Conservation (phyloP, 192 early-diverging fungal genomes). For the Anaeromyces robustus region DNA sequence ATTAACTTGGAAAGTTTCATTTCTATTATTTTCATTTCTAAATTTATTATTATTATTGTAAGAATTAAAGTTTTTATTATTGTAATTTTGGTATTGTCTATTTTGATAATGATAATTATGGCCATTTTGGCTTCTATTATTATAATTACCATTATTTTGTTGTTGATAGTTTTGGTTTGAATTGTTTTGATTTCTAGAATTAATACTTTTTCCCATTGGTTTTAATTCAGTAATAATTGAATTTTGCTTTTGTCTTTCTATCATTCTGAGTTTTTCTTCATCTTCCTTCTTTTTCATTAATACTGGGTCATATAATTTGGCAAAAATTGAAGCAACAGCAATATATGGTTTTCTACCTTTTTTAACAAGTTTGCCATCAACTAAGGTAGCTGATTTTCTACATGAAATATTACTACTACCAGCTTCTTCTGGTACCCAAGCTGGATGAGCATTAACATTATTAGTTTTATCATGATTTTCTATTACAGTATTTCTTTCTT, state of each 20-base stretch:
- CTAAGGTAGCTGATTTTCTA: background rate
- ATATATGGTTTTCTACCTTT: background rate
- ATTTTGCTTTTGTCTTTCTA: background rate
- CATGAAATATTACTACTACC: background rate
- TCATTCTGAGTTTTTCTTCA: background rate
- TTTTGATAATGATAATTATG: background rate
- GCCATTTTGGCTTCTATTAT: background rate
- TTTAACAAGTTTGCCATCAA: background rate
- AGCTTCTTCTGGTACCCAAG: background rate
- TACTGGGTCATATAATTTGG: background rate
- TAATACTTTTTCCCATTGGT: background rate
- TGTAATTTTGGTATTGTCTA: background rate
- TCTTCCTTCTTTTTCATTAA: background rate
- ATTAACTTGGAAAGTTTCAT: background rate
- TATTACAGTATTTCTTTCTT: background rate
- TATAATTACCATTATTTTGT: background rate
- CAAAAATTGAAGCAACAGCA: background rate
- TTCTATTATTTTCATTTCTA: background rate
- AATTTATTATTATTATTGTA: background rate
- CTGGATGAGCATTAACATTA: background rate
- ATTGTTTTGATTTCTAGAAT: background rate
- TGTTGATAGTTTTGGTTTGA: background rate
- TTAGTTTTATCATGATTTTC: background rate
- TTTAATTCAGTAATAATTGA: background rate
- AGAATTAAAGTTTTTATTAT: background rate